Percentiles rank a stretch among this genome's conserved stretches.
Evolutionary conservation across 2,329 filamentous ascomycete genomes (phyloP).

Genomic region (Trichoderma endophyticum): DNA sequence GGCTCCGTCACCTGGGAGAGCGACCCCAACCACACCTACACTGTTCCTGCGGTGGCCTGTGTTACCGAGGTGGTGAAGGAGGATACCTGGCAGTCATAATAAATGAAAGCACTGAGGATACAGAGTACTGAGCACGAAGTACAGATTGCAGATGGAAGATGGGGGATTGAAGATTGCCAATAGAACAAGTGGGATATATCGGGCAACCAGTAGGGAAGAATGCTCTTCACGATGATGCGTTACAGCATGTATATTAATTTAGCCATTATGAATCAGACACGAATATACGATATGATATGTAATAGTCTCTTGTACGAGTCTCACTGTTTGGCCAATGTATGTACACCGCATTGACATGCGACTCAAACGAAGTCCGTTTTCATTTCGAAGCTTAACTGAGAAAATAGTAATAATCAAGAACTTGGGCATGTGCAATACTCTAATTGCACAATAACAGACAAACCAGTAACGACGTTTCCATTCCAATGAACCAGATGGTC

Average conservation of each 20-base stretch:
- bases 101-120: background rate
- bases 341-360: background rate
- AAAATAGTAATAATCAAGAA: background rate
- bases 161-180: background rate
- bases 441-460: background rate
- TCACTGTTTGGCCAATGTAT: background rate
- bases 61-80: conserved; percentile 27
- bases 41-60: conserved; percentile 31
- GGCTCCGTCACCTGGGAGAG: conserved; percentile 62
- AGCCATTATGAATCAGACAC: conserved; percentile 6
- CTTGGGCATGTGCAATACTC: background rate
- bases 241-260: conserved; percentile 2
- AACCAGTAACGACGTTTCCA: background rate
- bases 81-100: conserved; percentile 31
- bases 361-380: background rate
- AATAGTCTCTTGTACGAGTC: background rate
- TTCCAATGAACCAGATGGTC: conserved; percentile 3
- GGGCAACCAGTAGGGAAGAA: background rate
- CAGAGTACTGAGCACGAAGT: no score
- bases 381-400: background rate
- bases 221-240: background rate
- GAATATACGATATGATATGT: background rate
- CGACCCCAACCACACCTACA: conserved; percentile 49
- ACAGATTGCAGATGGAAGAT: background rate
- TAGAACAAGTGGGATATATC: background rate